These are phyloP conservation scores for Exophiala oligosperma DNA, from an alignment of 2,329 filamentous ascomycete species.

Conservation along the genomic window DNA sequence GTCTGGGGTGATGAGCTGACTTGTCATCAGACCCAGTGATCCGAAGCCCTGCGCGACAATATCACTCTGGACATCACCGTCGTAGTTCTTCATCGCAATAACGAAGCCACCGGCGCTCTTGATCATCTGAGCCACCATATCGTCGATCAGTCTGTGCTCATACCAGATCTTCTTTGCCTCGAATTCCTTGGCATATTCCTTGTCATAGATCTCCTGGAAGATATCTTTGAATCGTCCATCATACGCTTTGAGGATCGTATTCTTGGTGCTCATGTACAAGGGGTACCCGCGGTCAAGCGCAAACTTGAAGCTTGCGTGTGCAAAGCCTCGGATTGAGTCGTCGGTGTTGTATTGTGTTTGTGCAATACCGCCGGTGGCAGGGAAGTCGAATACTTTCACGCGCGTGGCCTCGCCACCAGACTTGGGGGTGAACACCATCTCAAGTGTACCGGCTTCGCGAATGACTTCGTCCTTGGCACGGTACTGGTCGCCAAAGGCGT, in stretches of 20 bases:
- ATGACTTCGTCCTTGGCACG: conserved; percentile 90
- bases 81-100: conserved; percentile 99
- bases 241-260: conserved; percentile 99
- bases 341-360: conserved; percentile 99
- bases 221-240: conserved; percentile 99
- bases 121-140: conserved; percentile 99
- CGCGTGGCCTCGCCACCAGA: conserved; percentile 71
- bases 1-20: conserved; percentile 92
- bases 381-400: conserved; percentile 89
- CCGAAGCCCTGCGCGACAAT: conserved; percentile 98
- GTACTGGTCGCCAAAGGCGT: conserved; percentile 99
- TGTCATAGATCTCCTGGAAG: conserved; percentile 95
- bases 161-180: conserved; percentile 96
- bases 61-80: conserved; percentile 97
- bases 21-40: conserved; percentile 97
- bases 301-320: conserved; percentile 95
- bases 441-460: conserved; percentile 78
- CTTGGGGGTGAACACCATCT: conserved; percentile 89
- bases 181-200: conserved; percentile 81
- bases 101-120: conserved; percentile 96
- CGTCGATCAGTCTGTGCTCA: conserved; percentile 97
- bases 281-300: conserved; percentile 83
- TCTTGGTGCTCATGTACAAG: conserved; percentile 99
- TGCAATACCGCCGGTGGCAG: conserved; percentile 79
- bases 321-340: conserved; percentile 91